Percentiles rank a stretch among this genome's conserved stretches.
Evolutionary conservation across 2,329 filamentous ascomycete genomes (phyloP).

Genomic region (Xylariaceae sp.): DNA sequence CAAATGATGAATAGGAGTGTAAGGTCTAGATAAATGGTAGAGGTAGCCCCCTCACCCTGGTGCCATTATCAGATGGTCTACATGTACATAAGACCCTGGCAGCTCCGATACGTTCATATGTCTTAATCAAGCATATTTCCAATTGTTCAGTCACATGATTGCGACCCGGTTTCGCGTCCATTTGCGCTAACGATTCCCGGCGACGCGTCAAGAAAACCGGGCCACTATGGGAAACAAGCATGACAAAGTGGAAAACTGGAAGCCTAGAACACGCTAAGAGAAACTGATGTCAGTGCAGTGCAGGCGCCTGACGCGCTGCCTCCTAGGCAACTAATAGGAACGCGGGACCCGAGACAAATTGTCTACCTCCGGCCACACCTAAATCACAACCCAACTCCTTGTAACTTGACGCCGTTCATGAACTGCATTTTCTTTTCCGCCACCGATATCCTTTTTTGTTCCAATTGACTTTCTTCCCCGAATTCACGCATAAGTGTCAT

Average conservation of each 20-base stretch:
- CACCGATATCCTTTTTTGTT: not conserved
- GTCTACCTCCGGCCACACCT: not conserved
- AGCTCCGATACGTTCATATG: not conserved
- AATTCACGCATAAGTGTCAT: constrained; percentile 15
- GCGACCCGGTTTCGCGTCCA: constrained; percentile 25
- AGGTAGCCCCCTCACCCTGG: too few species aligned
- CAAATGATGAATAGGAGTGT: too few species aligned
- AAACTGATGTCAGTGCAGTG: constrained; percentile 13
- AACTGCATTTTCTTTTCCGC: not conserved
- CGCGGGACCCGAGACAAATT: constrained; percentile 3
- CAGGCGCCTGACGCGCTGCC: constrained; percentile 13
- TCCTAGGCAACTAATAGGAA: constrained; percentile 9
- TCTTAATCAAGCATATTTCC: not conserved
- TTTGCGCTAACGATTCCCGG: not conserved
- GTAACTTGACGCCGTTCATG: not conserved
- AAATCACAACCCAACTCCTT: not conserved
- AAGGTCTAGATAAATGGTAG: too few species aligned
- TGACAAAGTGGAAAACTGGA: not conserved
- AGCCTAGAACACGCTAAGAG: not conserved
- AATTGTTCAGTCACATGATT: constrained; percentile 31
- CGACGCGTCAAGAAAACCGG: constrained; percentile 23
- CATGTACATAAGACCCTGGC: not conserved
- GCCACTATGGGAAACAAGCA: not conserved
- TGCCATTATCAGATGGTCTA: too few species aligned
- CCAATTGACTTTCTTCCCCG: not conserved